Evolutionary conservation across 176 grass and related monocot species (phyloP).

Genomic region (Luzula sylvatica): DNA sequence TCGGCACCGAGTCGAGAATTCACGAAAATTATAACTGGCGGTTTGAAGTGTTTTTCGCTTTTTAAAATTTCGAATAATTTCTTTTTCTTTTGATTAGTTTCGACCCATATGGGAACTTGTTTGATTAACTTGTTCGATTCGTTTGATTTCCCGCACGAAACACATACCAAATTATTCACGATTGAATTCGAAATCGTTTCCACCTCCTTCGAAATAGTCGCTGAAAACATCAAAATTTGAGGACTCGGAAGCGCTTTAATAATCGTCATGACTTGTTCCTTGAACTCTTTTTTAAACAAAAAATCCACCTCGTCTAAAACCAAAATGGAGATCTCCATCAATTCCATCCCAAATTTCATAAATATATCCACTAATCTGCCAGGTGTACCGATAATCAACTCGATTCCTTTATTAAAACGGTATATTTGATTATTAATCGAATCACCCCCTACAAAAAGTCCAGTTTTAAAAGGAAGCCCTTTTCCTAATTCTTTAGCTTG

Average conservation of each 20-base stretch:
- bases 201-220: conserved; percentile 56
- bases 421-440: conserved; percentile 69
- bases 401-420: conserved; percentile 62
- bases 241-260: conserved; percentile 54
- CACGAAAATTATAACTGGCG: conserved; percentile 82
- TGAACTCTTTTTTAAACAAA: conserved; percentile 62
- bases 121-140: conserved; percentile 69
- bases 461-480: conserved; percentile 87
- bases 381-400: conserved; percentile 85
- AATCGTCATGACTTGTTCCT: conserved; percentile 74
- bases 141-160: conserved; percentile 53
- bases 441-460: conserved; percentile 83
- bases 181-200: conserved; percentile 55
- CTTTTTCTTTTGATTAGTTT: conserved; percentile 85
- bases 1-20: conserved; percentile 66
- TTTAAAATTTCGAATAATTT: conserved; percentile 88
- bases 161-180: conserved; percentile 42
- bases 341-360: conserved; percentile 53
- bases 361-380: conserved; percentile 90
- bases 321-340: conserved; percentile 50
- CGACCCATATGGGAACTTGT: conserved; percentile 85
- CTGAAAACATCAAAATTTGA: conserved; percentile 88
- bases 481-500: conserved; percentile 82
- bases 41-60: conserved; percentile 71
- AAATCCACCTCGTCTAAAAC: conserved; percentile 92